Evolutionary conservation across 1,139 yeast genomes (phyloP), one percentile per base, ranked within the genome.

Genomic region (Nakaseomyces uthaithaninus): DNA sequence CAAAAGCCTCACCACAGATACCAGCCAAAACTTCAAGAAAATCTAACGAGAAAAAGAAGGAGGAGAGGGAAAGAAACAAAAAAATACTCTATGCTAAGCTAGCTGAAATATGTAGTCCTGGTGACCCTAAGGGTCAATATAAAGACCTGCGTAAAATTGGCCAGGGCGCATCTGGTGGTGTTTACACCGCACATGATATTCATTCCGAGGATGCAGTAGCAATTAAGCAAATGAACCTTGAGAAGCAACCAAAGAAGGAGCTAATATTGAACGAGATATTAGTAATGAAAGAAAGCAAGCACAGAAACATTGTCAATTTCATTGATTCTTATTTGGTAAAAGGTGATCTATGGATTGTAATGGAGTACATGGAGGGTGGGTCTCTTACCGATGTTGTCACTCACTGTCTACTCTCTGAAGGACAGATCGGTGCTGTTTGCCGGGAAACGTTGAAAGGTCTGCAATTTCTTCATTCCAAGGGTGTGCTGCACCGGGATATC

Each of bases 291-390:
- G 96, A 89, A 33, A 76, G 86, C 45, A 83, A 76, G 53, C 97
- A 89, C 59, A 80, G 84, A 27, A 89, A 89, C 57, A 89, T 89
- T 63, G 97, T 89, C 43, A 89, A 89, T 62, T 91, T 83, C 57
- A 76, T 89, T 49, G 95, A 87, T 55, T 81, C 95, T 0, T 89
- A 78, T 56, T 64, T 89, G 42, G 65, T 82, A 36, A 75, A 75
- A 43, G 65, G 77, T 28, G 94, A 86, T 51, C 68, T 91, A 45
- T 91, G 97, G 97, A 96, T 91, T 12, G 77, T 89, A 16, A 91
- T 91, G 98, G 97, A 89, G 63, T 89, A 84, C 59, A 89, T 91
- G 97, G 95, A 89, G 62, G 98, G 97, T 46, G 98, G 98, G 2
- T 81, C 94, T 2, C 68, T 91, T 50, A 91, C 98, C 0, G 97